Evolutionary conservation across 2,329 filamentous ascomycete species (phyloP).

Genomic region (Sporothrix brunneoviolacea): DNA sequence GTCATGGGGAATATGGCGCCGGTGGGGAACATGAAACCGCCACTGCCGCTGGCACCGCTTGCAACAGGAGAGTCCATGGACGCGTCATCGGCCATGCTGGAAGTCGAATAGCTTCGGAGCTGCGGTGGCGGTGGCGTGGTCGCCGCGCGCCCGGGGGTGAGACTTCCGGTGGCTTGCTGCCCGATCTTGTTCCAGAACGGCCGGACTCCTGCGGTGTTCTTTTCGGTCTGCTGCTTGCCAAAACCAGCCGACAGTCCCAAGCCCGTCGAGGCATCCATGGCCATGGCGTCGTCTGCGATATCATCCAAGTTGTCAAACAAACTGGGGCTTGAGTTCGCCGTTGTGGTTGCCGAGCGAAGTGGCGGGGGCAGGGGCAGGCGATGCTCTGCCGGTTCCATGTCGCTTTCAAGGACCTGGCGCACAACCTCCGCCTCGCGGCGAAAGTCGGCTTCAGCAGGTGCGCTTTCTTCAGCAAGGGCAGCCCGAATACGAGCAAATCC

Average conservation of each 20-base stretch:
- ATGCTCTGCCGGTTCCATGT: slow-evolving; percentile 52
- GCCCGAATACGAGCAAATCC: slow-evolving; percentile 90
- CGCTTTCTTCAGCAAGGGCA: slow-evolving; percentile 78
- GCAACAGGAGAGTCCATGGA: slow-evolving; percentile 11
- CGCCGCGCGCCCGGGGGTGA: slow-evolving; percentile 34
- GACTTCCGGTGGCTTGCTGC: slow-evolving; percentile 36
- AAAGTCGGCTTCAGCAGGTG: slow-evolving; percentile 82
- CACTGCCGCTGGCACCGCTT: slow-evolving; percentile 2
- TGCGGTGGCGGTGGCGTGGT: slow-evolving; percentile 23
- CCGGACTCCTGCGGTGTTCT: slow-evolving; percentile 64
- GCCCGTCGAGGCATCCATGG: slow-evolving; percentile 41
- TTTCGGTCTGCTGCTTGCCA: slow-evolving; percentile 60
- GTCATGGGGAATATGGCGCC: slow-evolving; percentile 25
- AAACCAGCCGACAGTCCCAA: slow-evolving; percentile 57
- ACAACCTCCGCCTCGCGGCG: slow-evolving; percentile 92
- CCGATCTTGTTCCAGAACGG: slow-evolving; percentile 61
- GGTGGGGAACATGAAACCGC: slow-evolving; percentile 19
- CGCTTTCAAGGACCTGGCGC: slow-evolving; percentile 86
- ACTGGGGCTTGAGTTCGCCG: slow-evolving; percentile 62
- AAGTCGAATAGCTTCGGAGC: slow-evolving; percentile 34
- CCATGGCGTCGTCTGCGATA: slow-evolving; percentile 62
- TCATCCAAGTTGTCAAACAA: slow-evolving; percentile 56
- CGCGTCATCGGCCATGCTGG: slow-evolving; percentile 41
- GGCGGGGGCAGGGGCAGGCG: slow-evolving; percentile 24
- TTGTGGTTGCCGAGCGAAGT: slow-evolving; percentile 35